Evolutionary conservation across 2,329 filamentous ascomycete genomes (phyloP), one percentile per base, ranked within the genome.

Genomic region (Trichocomaceae sp.): DNA sequence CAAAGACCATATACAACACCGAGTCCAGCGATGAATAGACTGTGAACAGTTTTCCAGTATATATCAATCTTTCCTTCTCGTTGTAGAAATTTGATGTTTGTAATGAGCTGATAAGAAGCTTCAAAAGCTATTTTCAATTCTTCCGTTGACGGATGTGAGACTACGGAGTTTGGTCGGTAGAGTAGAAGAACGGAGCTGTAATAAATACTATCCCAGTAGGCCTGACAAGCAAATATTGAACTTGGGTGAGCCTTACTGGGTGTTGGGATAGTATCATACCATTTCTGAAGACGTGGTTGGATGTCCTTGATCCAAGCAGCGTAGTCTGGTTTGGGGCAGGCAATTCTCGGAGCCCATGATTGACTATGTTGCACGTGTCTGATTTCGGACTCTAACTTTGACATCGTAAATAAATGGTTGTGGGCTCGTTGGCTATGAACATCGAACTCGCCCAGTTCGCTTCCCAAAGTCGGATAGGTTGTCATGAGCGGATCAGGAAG

Each of bases 321-420:
- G 50, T 62, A 67, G 56, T 65, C 61, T 15, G 66, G 60, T 26
- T 60, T 59, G 2, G 66, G 67, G 50, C 65, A 67, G 10, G 67
- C 67, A 10, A 67, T 23, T 33, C 57, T 65, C 19, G 51, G 55
- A 19, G 59, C 50, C 59, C 63, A 63, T 10, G 59, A 54, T 50
- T 65, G 66, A 47, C 59, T 61, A 47, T 70, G 63, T 6, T 65
- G 62, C 22, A 70, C 66, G 47, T 69, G 66, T 44, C 63, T 69
- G 47, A 70, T 69, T 51, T 70, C 67, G 8, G 68, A 69, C 54
- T 69, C 64, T 6, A 70, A 63, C 50, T 64, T 63, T 15, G 63
- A 60, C 29, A 69, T 56, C 23, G 35, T 55, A 46, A 65, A 59
- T 13, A 69, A 49, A 52, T 70, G 68, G 44, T 70, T 69, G 31